Percentiles rank a stretch among this genome's conserved stretches.
These are phyloP conservation scores for Dioszegia crocea DNA, from an alignment of 768 basidiomycete genomes.

Conservation along the genomic window DNA sequence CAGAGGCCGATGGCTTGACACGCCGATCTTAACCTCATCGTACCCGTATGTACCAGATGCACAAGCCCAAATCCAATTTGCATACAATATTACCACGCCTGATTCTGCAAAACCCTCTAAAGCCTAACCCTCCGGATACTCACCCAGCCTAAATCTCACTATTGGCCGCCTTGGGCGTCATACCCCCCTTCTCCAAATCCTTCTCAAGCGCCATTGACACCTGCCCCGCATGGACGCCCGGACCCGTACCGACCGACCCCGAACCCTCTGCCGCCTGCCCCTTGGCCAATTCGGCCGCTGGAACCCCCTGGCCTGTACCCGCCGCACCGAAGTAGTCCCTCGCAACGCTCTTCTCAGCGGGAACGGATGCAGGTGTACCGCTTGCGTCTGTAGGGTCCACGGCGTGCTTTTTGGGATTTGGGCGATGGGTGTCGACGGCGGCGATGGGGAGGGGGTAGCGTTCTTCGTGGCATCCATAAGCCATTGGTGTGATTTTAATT, in stretches of 20 bases:
- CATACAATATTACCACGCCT: too few relatives aligned
- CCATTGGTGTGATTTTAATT: conserved; percentile 95
- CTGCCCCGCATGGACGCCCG: conserved; percentile 1
- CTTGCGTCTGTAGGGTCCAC: not conserved
- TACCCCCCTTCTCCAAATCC: conserved; percentile 20
- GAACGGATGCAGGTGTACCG: not conserved
- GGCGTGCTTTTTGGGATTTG: conserved; percentile 44
- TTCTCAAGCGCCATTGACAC: conserved; percentile 17
- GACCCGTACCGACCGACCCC: too few relatives aligned
- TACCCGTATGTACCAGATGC: too few relatives aligned
- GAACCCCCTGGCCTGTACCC: not conserved
- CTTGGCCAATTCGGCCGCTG: too few relatives aligned
- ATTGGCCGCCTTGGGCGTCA: conserved; percentile 25
- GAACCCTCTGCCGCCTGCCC: too few relatives aligned
- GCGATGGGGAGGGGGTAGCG: conserved; percentile 83
- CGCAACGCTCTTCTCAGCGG: not conserved
- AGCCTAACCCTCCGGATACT: too few relatives aligned
- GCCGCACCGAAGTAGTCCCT: conserved; percentile 38
- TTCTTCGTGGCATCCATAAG: conserved; percentile 98
- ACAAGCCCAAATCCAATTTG: too few relatives aligned
- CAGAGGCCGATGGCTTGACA: too few relatives aligned
- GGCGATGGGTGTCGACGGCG: conserved; percentile 90
- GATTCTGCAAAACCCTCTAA: too few relatives aligned
- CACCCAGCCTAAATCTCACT: not conserved
- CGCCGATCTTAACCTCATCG: too few relatives aligned